Evolutionary conservation across 352 stramenopile genomes (phyloP).

Genomic region (Phytophthora cactorum): DNA sequence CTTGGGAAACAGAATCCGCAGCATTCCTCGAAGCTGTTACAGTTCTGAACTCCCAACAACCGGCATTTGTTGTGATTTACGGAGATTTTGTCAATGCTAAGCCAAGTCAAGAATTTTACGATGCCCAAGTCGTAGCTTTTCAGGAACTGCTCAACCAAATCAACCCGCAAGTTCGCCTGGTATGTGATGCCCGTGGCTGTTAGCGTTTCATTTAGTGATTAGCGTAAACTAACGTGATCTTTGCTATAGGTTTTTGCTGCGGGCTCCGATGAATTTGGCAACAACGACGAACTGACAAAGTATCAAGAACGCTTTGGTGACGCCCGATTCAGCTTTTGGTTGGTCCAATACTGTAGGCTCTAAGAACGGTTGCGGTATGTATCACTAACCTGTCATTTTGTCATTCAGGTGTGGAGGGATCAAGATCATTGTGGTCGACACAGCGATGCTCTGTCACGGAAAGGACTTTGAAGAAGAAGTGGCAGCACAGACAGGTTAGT

Average conservation of each 20-base stretch:
- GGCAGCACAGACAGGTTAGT: slow-evolving; percentile 60
- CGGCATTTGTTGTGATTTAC: slow-evolving; percentile 72
- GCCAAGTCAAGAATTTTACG: slow-evolving; percentile 46
- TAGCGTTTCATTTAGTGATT: neutral
- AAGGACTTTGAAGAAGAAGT: slow-evolving; percentile 39
- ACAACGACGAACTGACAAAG: slow-evolving; percentile 20
- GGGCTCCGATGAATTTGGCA: slow-evolving; percentile 32
- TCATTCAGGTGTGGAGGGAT: slow-evolving; percentile 70
- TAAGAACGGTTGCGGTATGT: neutral
- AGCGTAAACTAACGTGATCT: neutral
- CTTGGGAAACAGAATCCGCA: slow-evolving; percentile 47
- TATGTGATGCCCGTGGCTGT: slow-evolving; percentile 24
- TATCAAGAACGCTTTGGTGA: slow-evolving; percentile 73
- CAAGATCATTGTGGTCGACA: slow-evolving; percentile 84
- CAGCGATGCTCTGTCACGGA: slow-evolving; percentile 43
- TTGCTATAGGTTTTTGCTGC: slow-evolving; percentile 57
- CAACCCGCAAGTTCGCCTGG: slow-evolving; percentile 57
- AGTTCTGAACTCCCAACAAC: slow-evolving; percentile 53
- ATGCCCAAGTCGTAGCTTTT: slow-evolving; percentile 55
- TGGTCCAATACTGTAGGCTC: neutral
- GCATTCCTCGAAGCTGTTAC: slow-evolving; percentile 56
- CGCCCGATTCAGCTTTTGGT: slow-evolving; percentile 82
- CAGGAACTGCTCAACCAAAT: slow-evolving; percentile 74
- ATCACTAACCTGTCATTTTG: slow-evolving; percentile 2
- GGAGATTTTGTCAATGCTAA: slow-evolving; percentile 63